Percentiles rank a stretch among this genome's conserved stretches.
Conservation (phyloP, 1,284 basidiomycete species). For the Phaffia rhodozyma region DNA sequence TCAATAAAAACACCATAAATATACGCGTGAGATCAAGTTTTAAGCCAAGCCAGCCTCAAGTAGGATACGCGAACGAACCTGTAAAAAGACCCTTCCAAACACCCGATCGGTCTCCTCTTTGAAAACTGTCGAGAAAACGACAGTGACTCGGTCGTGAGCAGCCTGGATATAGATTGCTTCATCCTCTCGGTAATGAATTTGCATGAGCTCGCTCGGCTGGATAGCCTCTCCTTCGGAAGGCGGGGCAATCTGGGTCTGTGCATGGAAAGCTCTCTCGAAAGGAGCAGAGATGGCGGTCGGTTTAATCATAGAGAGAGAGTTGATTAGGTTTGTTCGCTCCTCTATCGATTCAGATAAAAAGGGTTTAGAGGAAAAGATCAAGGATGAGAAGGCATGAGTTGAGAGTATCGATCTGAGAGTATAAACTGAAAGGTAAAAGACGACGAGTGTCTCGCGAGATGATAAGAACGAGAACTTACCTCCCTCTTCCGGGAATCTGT, state of each 20-base stretch:
- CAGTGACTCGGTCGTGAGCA: slow-evolving; percentile 86
- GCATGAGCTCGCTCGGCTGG: slow-evolving; percentile 68
- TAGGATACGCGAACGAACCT: slow-evolving; percentile 46
- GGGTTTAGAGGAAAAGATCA: not conserved
- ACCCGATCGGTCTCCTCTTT: slow-evolving; percentile 95
- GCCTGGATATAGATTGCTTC: slow-evolving; percentile 96
- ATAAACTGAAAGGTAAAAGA: slow-evolving; percentile 9
- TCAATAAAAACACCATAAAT: not conserved
- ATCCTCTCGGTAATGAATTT: slow-evolving; percentile 87
- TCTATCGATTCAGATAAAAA: slow-evolving; percentile 41
- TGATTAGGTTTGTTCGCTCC: slow-evolving; percentile 63
- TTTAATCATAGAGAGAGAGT: slow-evolving; percentile 75
- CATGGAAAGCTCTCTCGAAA: slow-evolving; percentile 76
- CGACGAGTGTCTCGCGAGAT: not conserved
- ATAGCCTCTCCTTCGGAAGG: slow-evolving; percentile 40
- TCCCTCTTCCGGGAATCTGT: slow-evolving; percentile 61
- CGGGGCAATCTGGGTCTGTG: slow-evolving; percentile 65
- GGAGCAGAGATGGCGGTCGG: slow-evolving; percentile 91
- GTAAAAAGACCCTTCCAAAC: slow-evolving; percentile 92
- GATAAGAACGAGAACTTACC: slow-evolving; percentile 44
- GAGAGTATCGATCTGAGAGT: not conserved
- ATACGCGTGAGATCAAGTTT: not conserved
- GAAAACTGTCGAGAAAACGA: slow-evolving; percentile 95
- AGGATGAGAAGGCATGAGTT: not conserved
- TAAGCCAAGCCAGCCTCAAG: not conserved